These are phyloP conservation scores for Euphorbia lathyris DNA, from an alignment of 345 rosid genomes.

Conservation along the genomic window DNA sequence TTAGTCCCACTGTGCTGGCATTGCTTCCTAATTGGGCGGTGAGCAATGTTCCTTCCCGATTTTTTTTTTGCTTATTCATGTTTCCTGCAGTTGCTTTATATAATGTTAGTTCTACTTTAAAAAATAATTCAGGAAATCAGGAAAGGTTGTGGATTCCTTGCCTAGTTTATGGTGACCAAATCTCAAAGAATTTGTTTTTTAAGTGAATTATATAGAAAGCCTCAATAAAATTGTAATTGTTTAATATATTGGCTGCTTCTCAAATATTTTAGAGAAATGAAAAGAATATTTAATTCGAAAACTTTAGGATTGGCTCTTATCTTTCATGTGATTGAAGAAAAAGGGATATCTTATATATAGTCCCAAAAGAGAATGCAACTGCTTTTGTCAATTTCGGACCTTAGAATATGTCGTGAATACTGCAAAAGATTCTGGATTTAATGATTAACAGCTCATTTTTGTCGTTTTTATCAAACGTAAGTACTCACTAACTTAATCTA, in stretches of 20 bases:
- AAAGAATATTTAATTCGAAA: too few relatives aligned
- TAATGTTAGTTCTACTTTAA: not conserved
- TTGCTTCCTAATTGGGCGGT: slow-evolving; percentile 94
- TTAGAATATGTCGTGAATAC: too few relatives aligned
- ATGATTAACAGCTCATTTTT: too few relatives aligned
- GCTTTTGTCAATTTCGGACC: too few relatives aligned
- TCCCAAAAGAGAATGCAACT: too few relatives aligned
- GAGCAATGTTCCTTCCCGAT: slow-evolving; percentile 8
- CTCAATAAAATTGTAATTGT: not conserved
- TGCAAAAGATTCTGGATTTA: too few relatives aligned
- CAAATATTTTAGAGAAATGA: not conserved
- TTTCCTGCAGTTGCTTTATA: not conserved
- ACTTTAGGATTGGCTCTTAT: too few relatives aligned
- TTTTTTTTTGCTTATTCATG: not conserved
- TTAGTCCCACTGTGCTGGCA: slow-evolving; percentile 71
- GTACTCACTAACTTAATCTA: too few relatives aligned
- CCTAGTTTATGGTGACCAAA: not conserved
- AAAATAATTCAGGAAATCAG: not conserved
- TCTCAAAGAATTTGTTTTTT: too few relatives aligned
- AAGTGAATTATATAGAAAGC: not conserved
- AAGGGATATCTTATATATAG: too few relatives aligned
- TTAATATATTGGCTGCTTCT: not conserved
- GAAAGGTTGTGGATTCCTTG: not conserved
- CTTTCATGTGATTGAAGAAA: too few relatives aligned
- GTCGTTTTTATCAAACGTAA: too few relatives aligned